Evolutionary conservation across 208 protist species (phyloP).

Genomic region (Trypanosomatidae sp.): DNA sequence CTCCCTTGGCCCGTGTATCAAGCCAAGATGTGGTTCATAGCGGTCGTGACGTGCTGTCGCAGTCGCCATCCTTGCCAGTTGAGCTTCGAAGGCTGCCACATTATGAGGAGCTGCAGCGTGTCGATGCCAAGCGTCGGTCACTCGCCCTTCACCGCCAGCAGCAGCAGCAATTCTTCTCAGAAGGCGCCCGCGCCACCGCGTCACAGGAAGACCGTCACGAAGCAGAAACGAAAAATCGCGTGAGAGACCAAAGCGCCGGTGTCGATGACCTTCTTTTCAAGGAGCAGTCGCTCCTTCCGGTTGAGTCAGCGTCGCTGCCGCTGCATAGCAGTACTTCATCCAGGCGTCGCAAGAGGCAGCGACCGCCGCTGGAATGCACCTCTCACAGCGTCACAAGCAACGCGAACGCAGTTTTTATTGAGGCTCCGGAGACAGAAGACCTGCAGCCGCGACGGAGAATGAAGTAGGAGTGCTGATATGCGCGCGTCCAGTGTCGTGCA

Average conservation of each 20-base stretch:
- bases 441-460: not conserved
- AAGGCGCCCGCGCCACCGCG: not conserved
- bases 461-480: constrained; percentile 6
- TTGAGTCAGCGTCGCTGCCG: not conserved
- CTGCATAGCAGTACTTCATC: not conserved
- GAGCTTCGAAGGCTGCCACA: constrained; percentile 11
- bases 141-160: constrained; percentile 11
- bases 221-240: not conserved
- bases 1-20: not conserved
- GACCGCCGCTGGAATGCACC: constrained; percentile 1
- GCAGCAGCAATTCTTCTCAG: not conserved
- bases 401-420: not conserved
- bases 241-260: not conserved
- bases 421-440: not conserved
- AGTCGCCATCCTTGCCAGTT: not conserved
- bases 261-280: constrained; percentile 22
- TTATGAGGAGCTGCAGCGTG: constrained; percentile 13
- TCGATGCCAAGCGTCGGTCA: constrained; percentile 12
- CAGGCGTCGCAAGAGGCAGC: constrained; percentile 16
- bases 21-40: not conserved
- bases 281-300: constrained; percentile 12
- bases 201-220: not conserved
- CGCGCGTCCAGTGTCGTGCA: not conserved
- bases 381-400: not conserved
- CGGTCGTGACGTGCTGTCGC: not conserved